These are phyloP conservation scores for Zygoascus ofunaensis DNA, from an alignment of 805 yeast species.

Conservation along the genomic window DNA sequence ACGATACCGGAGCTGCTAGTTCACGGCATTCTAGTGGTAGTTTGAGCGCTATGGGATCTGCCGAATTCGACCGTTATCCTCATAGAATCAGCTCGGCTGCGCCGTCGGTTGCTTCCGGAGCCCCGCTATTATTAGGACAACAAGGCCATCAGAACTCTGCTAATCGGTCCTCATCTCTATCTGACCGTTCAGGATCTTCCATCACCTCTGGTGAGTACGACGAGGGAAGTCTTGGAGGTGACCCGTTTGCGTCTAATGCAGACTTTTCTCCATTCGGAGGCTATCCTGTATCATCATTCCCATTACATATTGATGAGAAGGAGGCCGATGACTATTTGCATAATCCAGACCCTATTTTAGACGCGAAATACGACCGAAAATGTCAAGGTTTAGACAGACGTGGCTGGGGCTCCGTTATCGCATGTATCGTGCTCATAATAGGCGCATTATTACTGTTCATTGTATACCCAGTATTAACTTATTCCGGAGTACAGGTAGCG, in stretches of 20 bases:
- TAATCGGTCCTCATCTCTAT: constrained; percentile 11
- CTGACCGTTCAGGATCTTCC: constrained; percentile 18
- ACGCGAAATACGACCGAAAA: constrained; percentile 61
- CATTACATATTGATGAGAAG: constrained; percentile 82
- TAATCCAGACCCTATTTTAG: constrained; percentile 92
- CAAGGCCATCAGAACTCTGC: constrained; percentile 4
- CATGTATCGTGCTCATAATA: constrained; percentile 43
- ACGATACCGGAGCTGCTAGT: constrained; percentile 9
- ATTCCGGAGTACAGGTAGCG: constrained; percentile 48
- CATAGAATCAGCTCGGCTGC: constrained; percentile 22
- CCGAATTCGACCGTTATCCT: constrained; percentile 31
- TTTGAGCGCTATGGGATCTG: constrained; percentile 17
- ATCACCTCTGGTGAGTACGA: constrained; percentile 14
- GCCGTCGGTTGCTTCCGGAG: constrained; percentile 17
- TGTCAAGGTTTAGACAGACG: constrained; percentile 30
- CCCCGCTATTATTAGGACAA: constrained; percentile 11
- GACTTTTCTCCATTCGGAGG: constrained; percentile 81
- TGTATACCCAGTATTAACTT: constrained; percentile 75
- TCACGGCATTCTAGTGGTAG: constrained; percentile 19
- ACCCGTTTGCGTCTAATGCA: constrained; percentile 29
- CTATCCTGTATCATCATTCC: constrained; percentile 88
- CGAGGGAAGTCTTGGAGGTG: constrained; percentile 7
- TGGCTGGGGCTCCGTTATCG: constrained; percentile 27
- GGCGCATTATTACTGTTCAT: constrained; percentile 66
- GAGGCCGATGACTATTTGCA: constrained; percentile 93